Evolutionary conservation across 129 eudicot species (phyloP), one percentile per base, ranked within the genome.

Genomic region (Ambrosia trifida): DNA sequence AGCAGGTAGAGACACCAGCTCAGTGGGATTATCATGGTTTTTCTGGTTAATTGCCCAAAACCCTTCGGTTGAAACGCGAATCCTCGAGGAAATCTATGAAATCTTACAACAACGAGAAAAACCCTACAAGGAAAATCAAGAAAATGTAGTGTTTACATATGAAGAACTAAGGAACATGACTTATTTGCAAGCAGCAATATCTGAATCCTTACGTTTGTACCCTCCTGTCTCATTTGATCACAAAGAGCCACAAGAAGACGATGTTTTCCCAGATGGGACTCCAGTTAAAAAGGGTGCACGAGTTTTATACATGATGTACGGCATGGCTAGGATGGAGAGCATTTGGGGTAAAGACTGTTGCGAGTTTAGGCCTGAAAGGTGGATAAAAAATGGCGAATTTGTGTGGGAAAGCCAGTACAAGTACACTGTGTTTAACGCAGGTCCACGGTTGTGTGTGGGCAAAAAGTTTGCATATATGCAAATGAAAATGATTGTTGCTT

Each of bases 1-100:
- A 24, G 93, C 93, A 59, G 93, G 93, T 11, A 75, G 93, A 31
- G 93, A 87, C 83, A 87, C 93, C 0, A 81, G 87, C 73, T 87
- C 93, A 5, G 93, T 87, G 44, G 93, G 85, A 30, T 54, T 87
- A 53, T 78, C 84, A 20, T 87, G 93, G 93, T 87, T 87, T 63
- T 87, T 87, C 57, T 87, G 93, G 93, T 57, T 87, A 57, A 61
- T 87, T 8, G 58, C 81, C 54, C 40, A 70, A 79, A 60, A 79
- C 83, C 87, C 85, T 0, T 43, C 11, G 0, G 85, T 84, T 2
- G 93, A 87, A 70, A 70, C 20, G 7, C 83, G 70, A 19, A 84
- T 87, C 28, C 79, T 82, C 14, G 28, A 66, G 0, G 93, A 87
- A 72, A 62, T 87, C 40, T n/a, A 68, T 2, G 70, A 67, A 35